Base-by-base conservation (phyloP, 106 monocot species). In the Dendrobium huoshanense region DNA sequence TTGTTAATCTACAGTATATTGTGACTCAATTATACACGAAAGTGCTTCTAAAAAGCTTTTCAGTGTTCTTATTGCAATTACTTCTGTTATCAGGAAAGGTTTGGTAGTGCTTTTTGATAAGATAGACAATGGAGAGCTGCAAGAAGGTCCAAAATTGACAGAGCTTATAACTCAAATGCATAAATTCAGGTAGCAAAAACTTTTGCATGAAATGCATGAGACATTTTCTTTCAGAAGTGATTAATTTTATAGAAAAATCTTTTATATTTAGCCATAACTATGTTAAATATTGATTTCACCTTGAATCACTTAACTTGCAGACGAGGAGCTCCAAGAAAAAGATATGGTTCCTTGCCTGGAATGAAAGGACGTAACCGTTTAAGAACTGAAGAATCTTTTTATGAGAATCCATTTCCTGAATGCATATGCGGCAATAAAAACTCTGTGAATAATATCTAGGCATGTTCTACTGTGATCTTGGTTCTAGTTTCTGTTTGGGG, bases 371-470 rank as follows among this genome's bases (percentile, higher is more conserved):
- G 87, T 27, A 89, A 68, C 40, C 87, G 97, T 16, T 86, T 89
- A 55, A 89, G 97, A 83, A 94, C 94, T 41, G 97, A 98, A 89
- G 97, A 98, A 87, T 92, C 94, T 6, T 98, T 98, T 85, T 98
- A 98, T 75, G 94, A 98, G 81, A 98, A 98, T 77, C 97, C 97
- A 64, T 87, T 91, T 56, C 97, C 97, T 40, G 97, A 98, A 80
- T 98, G 97, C 88, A 94, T 98, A 70, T 98, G 97, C 86, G 80
- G 49, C 18, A 47, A 49, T 49, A 51, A 51, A 27, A 76, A 76
- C 19, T n/a, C 49, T 25, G 25, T 76, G 70, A 37, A 70, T 37
- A 9, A 70, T 33, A 65, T 65, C 25, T 65, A 65, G 25, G 64
- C 7, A 27, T 25, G 7, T 25, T 24, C 5, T 24, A 15, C 33